These are phyloP conservation scores for Trichocomaceae sp. DNA, from an alignment of 2,329 filamentous ascomycete species.

Conservation along the genomic window DNA sequence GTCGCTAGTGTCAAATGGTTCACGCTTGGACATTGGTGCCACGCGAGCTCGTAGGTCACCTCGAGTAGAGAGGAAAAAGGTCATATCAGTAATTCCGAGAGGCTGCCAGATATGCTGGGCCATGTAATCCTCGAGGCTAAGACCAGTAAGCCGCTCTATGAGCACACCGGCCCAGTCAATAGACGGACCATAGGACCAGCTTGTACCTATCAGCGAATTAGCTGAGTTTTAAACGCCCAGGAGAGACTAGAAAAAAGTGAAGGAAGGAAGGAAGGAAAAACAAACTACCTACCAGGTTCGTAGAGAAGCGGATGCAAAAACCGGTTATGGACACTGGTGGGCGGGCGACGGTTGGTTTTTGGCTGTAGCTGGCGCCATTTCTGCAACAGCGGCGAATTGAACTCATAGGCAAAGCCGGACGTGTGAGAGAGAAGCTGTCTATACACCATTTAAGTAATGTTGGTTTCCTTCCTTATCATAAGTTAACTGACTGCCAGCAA, in stretches of 20 bases:
- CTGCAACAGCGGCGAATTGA: too few species aligned
- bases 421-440: too few species aligned
- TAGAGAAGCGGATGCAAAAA: conserved; percentile 51
- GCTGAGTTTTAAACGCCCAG: background rate
- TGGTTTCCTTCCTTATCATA: too few species aligned
- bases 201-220: background rate
- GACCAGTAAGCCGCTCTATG: conserved; percentile 41
- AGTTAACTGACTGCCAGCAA: too few species aligned
- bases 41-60: conserved; percentile 48
- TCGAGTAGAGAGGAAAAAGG: conserved; percentile 48
- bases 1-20: conserved; percentile 17
- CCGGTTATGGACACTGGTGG: conserved; percentile 20
- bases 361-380: too few species aligned
- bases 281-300: conserved; percentile 60
- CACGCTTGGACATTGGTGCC: conserved; percentile 52
- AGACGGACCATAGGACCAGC: conserved; percentile 41
- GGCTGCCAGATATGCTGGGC: conserved; percentile 45
- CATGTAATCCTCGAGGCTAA: conserved; percentile 45
- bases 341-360: too few species aligned
- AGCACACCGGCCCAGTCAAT: conserved; percentile 51
- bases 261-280: conserved; percentile 17
- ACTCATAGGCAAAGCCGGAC: too few species aligned
- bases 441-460: too few species aligned
- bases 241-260: background rate
- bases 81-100: conserved; percentile 44